These are phyloP conservation scores for Dactylellina leptospora DNA, from an alignment of 2,329 filamentous ascomycete genomes.

Conservation along the genomic window DNA sequence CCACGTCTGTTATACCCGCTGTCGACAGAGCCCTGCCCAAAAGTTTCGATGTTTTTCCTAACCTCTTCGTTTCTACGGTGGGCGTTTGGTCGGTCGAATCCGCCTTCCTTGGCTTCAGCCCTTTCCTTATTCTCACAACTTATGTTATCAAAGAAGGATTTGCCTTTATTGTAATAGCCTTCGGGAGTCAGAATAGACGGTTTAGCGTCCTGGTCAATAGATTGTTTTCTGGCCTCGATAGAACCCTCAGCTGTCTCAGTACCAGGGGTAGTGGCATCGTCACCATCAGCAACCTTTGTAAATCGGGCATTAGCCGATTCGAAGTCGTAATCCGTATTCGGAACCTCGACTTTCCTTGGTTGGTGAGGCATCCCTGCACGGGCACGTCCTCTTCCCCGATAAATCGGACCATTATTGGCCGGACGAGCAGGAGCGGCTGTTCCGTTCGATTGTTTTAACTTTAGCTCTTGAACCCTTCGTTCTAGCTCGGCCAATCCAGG, in stretches of 20 bases:
- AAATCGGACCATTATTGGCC: slow-evolving; percentile 13
- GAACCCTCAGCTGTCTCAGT: slow-evolving; percentile 59
- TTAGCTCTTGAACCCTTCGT: slow-evolving; percentile 48
- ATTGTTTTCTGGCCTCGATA: slow-evolving; percentile 54
- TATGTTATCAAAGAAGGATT: slow-evolving; percentile 98
- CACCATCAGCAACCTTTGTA: slow-evolving; percentile 68
- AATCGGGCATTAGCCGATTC: slow-evolving; percentile 85
- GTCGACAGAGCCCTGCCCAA: slow-evolving; percentile 95
- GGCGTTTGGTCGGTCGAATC: slow-evolving; percentile 73
- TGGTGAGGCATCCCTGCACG: slow-evolving; percentile 58
- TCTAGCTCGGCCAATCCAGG: slow-evolving; percentile 42
- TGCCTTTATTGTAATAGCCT: slow-evolving; percentile 78
- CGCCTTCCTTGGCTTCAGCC: slow-evolving; percentile 72
- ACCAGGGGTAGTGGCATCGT: slow-evolving; percentile 60
- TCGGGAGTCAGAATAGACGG: slow-evolving; percentile 48
- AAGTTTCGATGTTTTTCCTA: slow-evolving; percentile 95
- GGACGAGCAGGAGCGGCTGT: neutral
- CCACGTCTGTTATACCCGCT: slow-evolving; percentile 71
- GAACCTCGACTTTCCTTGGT: slow-evolving; percentile 81
- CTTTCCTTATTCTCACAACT: slow-evolving; percentile 92
- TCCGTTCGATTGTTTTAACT: slow-evolving; percentile 40
- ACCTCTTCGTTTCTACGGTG: slow-evolving; percentile 94
- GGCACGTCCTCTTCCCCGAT: slow-evolving; percentile 58
- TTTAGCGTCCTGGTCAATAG: slow-evolving; percentile 36
- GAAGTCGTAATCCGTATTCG: slow-evolving; percentile 91